Evolutionary conservation across 192 early-diverging fungal genomes (phyloP).

Genomic region (Coemansia sp.): DNA sequence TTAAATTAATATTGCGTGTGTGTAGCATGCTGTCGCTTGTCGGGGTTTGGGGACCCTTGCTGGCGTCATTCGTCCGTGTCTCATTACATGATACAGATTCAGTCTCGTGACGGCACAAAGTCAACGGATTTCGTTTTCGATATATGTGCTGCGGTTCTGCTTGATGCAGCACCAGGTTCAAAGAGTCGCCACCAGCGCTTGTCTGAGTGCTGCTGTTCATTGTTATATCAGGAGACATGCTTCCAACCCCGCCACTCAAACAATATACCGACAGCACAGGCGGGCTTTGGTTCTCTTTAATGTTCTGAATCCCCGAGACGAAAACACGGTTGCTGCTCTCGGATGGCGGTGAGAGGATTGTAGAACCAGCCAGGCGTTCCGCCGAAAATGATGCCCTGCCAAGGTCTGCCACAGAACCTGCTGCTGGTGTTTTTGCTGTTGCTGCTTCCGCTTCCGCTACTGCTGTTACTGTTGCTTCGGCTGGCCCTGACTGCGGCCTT

Average conservation of each 20-base stretch:
- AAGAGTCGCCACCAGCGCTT: conserved; percentile 15
- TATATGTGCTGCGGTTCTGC: conserved; percentile 7
- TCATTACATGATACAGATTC: neutral
- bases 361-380: neutral
- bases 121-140: neutral
- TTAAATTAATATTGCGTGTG: too few species aligned
- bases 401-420: neutral
- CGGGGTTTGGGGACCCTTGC: neutral
- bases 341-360: neutral
- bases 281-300: neutral
- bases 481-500: neutral
- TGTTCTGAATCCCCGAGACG: neutral
- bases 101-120: neutral
- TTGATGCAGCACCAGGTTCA: neutral
- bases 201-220: conserved; percentile 34
- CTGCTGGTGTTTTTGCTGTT: conserved; percentile 8
- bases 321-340: neutral
- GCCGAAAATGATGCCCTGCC: neutral
- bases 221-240: conserved; percentile 25
- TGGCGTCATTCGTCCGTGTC: neutral
- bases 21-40: neutral
- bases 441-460: conserved; percentile 1
- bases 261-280: conserved; percentile 7
- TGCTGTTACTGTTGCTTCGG: conserved; percentile 8
- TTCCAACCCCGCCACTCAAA: conserved; percentile 5